Evolutionary conservation across 164 flowering plant genomes (phyloP).

Genomic region (Liquidambar formosana): DNA sequence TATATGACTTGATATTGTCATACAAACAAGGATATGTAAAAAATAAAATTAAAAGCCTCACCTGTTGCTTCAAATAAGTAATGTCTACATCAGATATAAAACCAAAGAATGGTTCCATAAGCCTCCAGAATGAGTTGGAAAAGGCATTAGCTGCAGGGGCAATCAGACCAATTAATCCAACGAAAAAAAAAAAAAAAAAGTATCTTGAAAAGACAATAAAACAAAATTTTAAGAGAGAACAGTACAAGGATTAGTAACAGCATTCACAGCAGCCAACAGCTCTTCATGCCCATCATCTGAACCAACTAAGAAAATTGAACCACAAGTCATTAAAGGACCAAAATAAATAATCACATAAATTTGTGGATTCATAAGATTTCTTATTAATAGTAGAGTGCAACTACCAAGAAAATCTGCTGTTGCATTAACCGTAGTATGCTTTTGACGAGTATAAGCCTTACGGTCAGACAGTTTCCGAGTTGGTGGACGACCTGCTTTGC

Average conservation of each 20-base stretch:
- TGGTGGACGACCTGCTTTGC: conserved; percentile 84
- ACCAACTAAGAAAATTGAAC: conserved; percentile 46
- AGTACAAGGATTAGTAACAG: conserved; percentile 59
- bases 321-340: conserved; percentile 5
- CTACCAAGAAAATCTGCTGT: conserved; percentile 70
- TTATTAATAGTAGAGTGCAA: neutral
- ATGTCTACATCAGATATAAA: conserved; percentile 60
- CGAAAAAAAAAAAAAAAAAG: conserved; percentile 1
- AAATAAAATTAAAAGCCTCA: conserved; percentile 10
- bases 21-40: neutral
- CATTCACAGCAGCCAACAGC: conserved; percentile 77
- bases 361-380: neutral
- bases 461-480: conserved; percentile 80
- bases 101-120: conserved; percentile 71
- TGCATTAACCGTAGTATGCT: conserved; percentile 45
- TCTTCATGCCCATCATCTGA: conserved; percentile 80
- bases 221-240: neutral
- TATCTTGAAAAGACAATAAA: neutral
- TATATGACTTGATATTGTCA: neutral
- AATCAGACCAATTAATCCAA: conserved; percentile 11
- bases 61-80: conserved; percentile 69
- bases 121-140: conserved; percentile 70
- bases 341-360: conserved; percentile 2
- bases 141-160: conserved; percentile 53
- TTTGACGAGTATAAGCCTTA: conserved; percentile 69